Percentiles rank a stretch among this genome's conserved stretches.
Evolutionary conservation across 2,329 filamentous ascomycete species (phyloP).

Genomic region (Hymenoscyphus repandus): DNA sequence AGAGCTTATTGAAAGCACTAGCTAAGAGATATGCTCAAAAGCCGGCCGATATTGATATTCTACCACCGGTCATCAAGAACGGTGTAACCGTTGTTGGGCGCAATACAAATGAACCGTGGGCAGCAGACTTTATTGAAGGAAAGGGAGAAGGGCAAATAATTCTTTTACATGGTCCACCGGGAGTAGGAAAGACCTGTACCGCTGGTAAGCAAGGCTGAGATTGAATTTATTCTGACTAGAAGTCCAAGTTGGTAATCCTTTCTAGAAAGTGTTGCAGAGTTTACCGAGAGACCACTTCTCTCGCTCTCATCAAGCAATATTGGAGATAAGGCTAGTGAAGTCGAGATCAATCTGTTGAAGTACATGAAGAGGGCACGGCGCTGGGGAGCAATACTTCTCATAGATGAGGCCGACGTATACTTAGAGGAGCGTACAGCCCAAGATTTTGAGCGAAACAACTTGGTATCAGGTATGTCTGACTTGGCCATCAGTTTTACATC

Average conservation of each 20-base stretch:
- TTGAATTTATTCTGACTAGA: not conserved
- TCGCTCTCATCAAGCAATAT: slow-evolving; percentile 40
- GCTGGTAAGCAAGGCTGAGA: slow-evolving; percentile 2
- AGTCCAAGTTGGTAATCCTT: not conserved
- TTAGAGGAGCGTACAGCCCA: slow-evolving; percentile 27
- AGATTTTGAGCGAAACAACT: slow-evolving; percentile 30
- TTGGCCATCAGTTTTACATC: too few species aligned
- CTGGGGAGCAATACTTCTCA: slow-evolving; percentile 45
- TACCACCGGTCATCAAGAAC: too few species aligned
- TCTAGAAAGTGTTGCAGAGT: slow-evolving; percentile 27
- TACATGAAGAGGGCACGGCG: slow-evolving; percentile 42
- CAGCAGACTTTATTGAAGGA: slow-evolving; percentile 17
- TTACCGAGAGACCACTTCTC: slow-evolving; percentile 12
- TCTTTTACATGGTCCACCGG: slow-evolving; percentile 11
- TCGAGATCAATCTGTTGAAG: slow-evolving; percentile 41
- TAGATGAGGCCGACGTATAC: slow-evolving; percentile 50
- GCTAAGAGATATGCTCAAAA: too few species aligned
- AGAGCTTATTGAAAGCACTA: too few species aligned
- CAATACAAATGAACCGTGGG: not conserved
- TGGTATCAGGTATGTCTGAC: slow-evolving; percentile 23
- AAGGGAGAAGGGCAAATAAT: slow-evolving; percentile 13
- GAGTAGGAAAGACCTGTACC: slow-evolving; percentile 18
- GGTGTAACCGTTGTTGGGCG: too few species aligned
- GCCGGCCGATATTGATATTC: too few species aligned
- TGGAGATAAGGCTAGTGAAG: slow-evolving; percentile 37